phyloP scores from a whole-genome alignment of 768 basidiomycete species.

The Candolleomyces eurysporus region DNA sequence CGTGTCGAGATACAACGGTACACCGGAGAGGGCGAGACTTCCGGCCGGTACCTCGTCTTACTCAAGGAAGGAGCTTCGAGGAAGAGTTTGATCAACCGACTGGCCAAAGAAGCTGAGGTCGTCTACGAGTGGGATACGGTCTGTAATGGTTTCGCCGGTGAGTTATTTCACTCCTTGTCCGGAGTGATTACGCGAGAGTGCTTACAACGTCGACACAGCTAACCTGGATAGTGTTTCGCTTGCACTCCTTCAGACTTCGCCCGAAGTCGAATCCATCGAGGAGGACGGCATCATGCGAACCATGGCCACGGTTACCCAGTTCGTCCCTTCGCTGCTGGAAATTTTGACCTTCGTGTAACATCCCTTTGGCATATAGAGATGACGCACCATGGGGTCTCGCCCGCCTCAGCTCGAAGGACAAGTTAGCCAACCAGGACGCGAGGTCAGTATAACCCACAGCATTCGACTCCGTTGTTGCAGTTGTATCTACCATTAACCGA shows the following conservation, averaged over 20 bases:
- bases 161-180: neutral
- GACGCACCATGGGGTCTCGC: slow-evolving; percentile 33
- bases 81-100: too few relatives aligned
- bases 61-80: too few relatives aligned
- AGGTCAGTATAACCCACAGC: neutral
- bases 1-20: too few relatives aligned
- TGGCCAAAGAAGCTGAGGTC: too few relatives aligned
- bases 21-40: too few relatives aligned
- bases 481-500: neutral
- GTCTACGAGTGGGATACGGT: slow-evolving; percentile 1
- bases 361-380: slow-evolving; percentile 13
- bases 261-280: slow-evolving; percentile 23
- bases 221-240: slow-evolving; percentile 20
- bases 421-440: neutral
- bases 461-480: neutral
- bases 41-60: too few relatives aligned
- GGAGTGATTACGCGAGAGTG: neutral
- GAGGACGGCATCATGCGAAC: slow-evolving; percentile 26
- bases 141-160: slow-evolving; percentile 11
- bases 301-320: slow-evolving; percentile 8
- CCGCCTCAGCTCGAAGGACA: slow-evolving; percentile 19
- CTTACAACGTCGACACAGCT: slow-evolving; percentile 26
- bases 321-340: neutral
- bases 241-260: slow-evolving; percentile 20
- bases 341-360: neutral